These are phyloP conservation scores for Isatis tinctoria DNA, from an alignment of 345 rosid species.

Conservation along the genomic window DNA sequence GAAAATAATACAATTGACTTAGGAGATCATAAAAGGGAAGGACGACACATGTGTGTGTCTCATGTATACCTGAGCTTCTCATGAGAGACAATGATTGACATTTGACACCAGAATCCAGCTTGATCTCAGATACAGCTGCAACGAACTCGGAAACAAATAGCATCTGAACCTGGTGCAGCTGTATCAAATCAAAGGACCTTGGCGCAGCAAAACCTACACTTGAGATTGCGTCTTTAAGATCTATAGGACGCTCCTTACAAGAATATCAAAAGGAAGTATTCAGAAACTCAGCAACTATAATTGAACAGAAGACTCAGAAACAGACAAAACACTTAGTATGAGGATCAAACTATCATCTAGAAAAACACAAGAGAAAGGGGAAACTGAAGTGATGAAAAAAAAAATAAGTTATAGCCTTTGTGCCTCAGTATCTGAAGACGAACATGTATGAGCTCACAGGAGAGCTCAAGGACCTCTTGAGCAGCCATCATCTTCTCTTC, in stretches of 20 bases:
- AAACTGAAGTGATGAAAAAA: background rate
- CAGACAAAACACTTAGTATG: background rate
- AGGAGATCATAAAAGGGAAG: too few species aligned
- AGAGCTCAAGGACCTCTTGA: constrained; percentile 91
- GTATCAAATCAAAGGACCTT: constrained; percentile 89
- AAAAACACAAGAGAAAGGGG: background rate
- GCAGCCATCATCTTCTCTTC: constrained; percentile 99
- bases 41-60: too few species aligned
- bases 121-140: constrained; percentile 86
- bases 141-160: constrained; percentile 77
- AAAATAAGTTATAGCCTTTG: constrained; percentile 55
- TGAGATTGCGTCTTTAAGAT: constrained; percentile 91
- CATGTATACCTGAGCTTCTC: too few species aligned
- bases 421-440: constrained; percentile 92
- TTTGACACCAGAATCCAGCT: constrained; percentile 96
- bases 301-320: background rate
- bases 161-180: constrained; percentile 88
- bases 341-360: background rate
- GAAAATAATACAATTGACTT: too few species aligned
- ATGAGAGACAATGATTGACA: too few species aligned
- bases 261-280: background rate
- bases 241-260: constrained; percentile 94
- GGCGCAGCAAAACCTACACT: constrained; percentile 97
- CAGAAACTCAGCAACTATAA: background rate
- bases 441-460: constrained; percentile 75